Conservation (phyloP, 306 rosid genomes). For the Boehmeria nivea region DNA sequence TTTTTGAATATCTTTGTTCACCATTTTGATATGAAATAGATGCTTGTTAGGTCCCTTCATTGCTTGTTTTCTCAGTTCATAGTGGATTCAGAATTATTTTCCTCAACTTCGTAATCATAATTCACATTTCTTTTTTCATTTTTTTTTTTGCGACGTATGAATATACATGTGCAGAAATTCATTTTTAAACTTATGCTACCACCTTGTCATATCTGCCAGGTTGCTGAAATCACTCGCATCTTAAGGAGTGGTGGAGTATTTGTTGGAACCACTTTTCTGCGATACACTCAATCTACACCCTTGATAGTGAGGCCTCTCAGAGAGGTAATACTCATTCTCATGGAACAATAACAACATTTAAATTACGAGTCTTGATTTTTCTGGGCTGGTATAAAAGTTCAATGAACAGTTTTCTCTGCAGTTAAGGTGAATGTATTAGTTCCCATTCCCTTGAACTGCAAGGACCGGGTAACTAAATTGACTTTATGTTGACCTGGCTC, state of each 20-base stretch:
- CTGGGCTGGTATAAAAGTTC: background rate
- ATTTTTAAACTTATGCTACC: slow-evolving; percentile 16
- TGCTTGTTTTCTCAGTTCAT: background rate
- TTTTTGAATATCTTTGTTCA: background rate
- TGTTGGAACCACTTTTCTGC: slow-evolving; percentile 88
- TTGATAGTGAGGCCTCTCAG: slow-evolving; percentile 41
- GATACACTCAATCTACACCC: slow-evolving; percentile 60
- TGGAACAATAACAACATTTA: background rate
- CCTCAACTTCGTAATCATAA: background rate
- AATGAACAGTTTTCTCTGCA: background rate
- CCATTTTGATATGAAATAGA: too few relatives aligned
- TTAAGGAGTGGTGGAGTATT: slow-evolving; percentile 75
- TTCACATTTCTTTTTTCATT: slow-evolving; percentile 14
- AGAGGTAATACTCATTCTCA: slow-evolving; percentile 38
- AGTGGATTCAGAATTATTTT: background rate
- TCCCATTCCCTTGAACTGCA: too few relatives aligned
- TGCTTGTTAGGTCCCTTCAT: background rate
- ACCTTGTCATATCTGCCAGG: slow-evolving; percentile 29
- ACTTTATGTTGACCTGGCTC: too few relatives aligned
- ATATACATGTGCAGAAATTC: background rate
- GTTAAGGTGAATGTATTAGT: background rate
- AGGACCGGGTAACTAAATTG: too few relatives aligned
- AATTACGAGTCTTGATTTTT: slow-evolving; percentile 4
- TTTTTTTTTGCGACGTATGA: background rate
- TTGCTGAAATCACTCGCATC: slow-evolving; percentile 74